These are phyloP conservation scores for Boletellus emodensis DNA, from an alignment of 768 basidiomycete species.

Conservation along the genomic window DNA sequence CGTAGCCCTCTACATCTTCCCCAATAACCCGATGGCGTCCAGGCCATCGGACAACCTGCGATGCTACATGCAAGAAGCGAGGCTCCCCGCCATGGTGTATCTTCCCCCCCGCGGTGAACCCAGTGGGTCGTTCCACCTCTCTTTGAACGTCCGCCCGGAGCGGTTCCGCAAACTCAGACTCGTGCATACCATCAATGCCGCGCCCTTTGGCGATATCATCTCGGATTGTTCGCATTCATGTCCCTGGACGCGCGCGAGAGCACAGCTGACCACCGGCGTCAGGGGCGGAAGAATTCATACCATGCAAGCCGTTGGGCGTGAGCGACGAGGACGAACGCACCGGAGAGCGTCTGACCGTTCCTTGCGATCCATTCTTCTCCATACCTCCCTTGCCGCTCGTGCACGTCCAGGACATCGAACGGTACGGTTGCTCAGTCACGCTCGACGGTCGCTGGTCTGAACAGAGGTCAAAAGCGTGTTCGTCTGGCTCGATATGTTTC, in stretches of 20 bases:
- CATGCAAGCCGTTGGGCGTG: conserved; percentile 32
- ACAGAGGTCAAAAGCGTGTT: conserved; percentile 34
- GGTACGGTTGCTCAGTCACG: conserved; percentile 30
- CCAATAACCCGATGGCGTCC: conserved; percentile 14
- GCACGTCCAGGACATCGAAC: conserved; percentile 39
- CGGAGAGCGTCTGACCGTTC: conserved; percentile 42
- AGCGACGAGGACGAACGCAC: conserved; percentile 38
- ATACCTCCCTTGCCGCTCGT: conserved; percentile 33
- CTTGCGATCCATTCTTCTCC: conserved; percentile 38
- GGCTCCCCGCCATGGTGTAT: conserved; percentile 41
- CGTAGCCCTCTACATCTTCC: too few relatives aligned
- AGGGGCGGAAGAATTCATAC: conserved; percentile 41
- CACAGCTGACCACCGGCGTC: conserved; percentile 6
- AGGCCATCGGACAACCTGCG: conserved; percentile 43
- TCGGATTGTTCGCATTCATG: conserved; percentile 35
- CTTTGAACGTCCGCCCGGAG: conserved; percentile 42
- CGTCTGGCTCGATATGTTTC: conserved; percentile 49
- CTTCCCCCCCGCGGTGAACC: conserved; percentile 35
- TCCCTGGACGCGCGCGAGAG: not conserved
- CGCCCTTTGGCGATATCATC: conserved; percentile 31
- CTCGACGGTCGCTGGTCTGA: not conserved
- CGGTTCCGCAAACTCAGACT: conserved; percentile 49
- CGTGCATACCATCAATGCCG: conserved; percentile 36
- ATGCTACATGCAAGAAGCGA: conserved; percentile 44
- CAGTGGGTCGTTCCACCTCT: conserved; percentile 1